Evolutionary conservation across 2,329 filamentous ascomycete species (phyloP), one percentile per base, ranked within the genome.

Genomic region (Pseudopyrenochaeta lycopersici): DNA sequence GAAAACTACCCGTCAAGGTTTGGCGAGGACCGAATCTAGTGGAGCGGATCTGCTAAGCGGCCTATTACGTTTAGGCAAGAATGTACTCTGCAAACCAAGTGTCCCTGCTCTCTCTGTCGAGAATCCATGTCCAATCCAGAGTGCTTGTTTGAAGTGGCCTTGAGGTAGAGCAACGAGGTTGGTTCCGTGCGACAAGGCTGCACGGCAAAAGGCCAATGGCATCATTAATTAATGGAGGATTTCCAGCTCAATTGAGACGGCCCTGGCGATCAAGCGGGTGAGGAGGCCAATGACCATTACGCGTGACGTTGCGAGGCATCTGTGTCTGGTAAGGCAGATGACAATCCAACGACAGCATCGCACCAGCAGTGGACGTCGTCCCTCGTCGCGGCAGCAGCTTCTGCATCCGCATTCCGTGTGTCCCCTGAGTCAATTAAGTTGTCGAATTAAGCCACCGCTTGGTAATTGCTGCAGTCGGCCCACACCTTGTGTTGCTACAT

Each of bases 291-390:
- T 63, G 39, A 51, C 38, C 44, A 56, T 62, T 44, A 63, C 67
- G 69, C 66, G 68, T 75, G 72, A 75, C 70, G 71, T 66, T 69
- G 61, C 54, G 46, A 38, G 55, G 45, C 23, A 49, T 46, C 53
- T 59, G 36, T 44, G 56, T 62, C 43, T 55, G 64, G 64, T 53
- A 70, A 67, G 51, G 63, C 35, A 54, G 32, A 65, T 47, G 68
- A 53, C 60, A 60, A 72, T 73, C 66, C 50, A 57, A 40, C 53
- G 44, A 51, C 50, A 44, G 52, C 56, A 49, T 52, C 39, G 55
- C 42, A 46, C 49, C 57, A 38, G n/a, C 21, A 21, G 17, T 38
- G 52, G 52, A 49, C 44, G 52, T 30, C 33, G 46, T 55, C 40
- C 43, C 30, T 50, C 38, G n/a, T 62, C 49, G 54, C 58, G 53